Conservation (phyloP, 352 stramenopile genomes). For the Phytophthora fragariaefolia region DNA sequence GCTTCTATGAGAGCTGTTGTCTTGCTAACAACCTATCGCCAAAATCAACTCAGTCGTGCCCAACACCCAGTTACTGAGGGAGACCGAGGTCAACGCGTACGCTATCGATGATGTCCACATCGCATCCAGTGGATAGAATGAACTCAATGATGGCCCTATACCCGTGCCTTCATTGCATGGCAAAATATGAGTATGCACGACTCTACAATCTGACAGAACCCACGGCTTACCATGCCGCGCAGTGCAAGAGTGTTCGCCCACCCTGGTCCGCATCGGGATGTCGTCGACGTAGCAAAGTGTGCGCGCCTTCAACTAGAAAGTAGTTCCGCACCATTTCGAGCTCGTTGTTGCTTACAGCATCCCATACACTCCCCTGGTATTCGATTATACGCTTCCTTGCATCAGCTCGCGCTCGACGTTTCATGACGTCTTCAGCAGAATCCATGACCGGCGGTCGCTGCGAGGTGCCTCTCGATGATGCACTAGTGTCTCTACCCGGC, state of each 20-base stretch:
- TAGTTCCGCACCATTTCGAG: conserved; percentile 64
- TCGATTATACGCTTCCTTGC: conserved; percentile 62
- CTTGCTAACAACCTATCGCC: conserved; percentile 45
- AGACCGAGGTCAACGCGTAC: conserved; percentile 23
- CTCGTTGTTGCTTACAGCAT: conserved; percentile 51
- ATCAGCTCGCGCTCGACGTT: conserved; percentile 58
- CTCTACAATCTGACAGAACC: too few species aligned
- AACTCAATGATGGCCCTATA: conserved; percentile 42
- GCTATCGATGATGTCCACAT: conserved; percentile 62
- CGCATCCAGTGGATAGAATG: conserved; percentile 52
- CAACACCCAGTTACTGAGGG: neutral
- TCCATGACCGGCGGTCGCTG: conserved; percentile 20
- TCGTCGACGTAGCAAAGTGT: conserved; percentile 49
- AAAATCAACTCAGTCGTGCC: neutral
- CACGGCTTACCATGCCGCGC: conserved; percentile 66
- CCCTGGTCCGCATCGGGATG: conserved; percentile 53
- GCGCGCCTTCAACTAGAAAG: conserved; percentile 65
- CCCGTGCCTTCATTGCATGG: conserved; percentile 39
- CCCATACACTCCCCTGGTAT: conserved; percentile 63
- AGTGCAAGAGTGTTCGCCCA: conserved; percentile 71
- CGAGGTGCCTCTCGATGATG: neutral
- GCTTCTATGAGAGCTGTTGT: conserved; percentile 70
- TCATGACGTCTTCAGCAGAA: conserved; percentile 31
- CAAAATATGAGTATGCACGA: too few species aligned
- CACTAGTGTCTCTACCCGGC: too few species aligned